Conservation (phyloP, 768 basidiomycete genomes). For the Boletus huronensis region DNA sequence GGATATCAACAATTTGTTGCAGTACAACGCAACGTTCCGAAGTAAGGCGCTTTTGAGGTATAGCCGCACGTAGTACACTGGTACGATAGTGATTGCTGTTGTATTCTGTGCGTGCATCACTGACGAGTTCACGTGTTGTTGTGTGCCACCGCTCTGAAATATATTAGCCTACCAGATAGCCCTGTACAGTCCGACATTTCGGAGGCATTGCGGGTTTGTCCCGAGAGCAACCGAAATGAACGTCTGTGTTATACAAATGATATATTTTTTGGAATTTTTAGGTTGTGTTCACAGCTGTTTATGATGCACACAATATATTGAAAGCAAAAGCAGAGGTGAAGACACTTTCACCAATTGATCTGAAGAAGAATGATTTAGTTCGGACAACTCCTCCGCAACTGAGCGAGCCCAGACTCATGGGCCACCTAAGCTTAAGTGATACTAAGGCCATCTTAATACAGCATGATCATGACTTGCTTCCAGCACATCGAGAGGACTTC, state of each 20-base stretch:
- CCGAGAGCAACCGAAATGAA: not conserved
- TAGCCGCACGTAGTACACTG: conserved; percentile 42
- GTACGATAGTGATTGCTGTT: conserved; percentile 11
- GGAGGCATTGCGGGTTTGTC: not conserved
- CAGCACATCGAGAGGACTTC: not conserved
- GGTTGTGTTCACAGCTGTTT: too few species aligned
- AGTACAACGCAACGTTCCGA: conserved; percentile 93
- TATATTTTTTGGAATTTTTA: too few species aligned
- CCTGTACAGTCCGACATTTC: not conserved
- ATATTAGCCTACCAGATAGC: conserved; percentile 4
- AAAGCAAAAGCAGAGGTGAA: too few species aligned
- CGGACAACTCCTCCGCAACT: not conserved
- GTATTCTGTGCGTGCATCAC: not conserved
- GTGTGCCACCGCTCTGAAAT: not conserved
- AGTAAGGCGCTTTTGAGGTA: conserved; percentile 83
- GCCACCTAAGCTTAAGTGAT: not conserved
- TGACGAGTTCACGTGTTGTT: not conserved
- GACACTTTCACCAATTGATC: too few species aligned
- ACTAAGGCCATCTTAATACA: not conserved
- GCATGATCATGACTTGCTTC: not conserved
- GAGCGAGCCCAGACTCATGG: not conserved
- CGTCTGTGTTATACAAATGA: too few species aligned
- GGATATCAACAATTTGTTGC: conserved; percentile 90
- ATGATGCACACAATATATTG: too few species aligned
- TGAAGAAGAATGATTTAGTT: too few species aligned